Conservation (phyloP, 805 yeast species). For the Tetrapisispora namnaoensis region DNA sequence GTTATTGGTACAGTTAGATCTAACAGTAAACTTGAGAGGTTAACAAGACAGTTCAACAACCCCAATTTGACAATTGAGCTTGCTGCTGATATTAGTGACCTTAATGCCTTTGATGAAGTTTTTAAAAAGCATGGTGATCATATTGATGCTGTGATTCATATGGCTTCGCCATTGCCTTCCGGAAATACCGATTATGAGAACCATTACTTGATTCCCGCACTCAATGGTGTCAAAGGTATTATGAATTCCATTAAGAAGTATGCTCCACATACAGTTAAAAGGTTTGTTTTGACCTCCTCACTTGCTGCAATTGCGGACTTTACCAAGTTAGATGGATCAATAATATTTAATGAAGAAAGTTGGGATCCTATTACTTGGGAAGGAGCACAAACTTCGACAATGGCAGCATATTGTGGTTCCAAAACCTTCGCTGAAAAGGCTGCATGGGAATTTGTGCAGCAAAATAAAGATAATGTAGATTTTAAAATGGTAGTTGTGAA, state of each 20-base stretch:
- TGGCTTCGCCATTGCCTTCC: constrained; percentile 36
- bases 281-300: constrained; percentile 46
- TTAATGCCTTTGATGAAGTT: constrained; percentile 38
- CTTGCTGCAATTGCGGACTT: constrained; percentile 37
- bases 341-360: constrained; percentile 36
- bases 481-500: constrained; percentile 41
- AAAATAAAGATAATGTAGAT: constrained; percentile 24
- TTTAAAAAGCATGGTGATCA: constrained; percentile 32
- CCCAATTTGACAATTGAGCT: constrained; percentile 24
- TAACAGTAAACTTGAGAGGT: constrained; percentile 32
- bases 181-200: constrained; percentile 35
- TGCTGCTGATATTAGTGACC: constrained; percentile 29
- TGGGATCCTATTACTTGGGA: constrained; percentile 51
- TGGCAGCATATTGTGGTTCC: constrained; percentile 46
- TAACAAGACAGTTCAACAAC: constrained; percentile 27
- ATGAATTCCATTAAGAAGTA: constrained; percentile 34
- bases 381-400: constrained; percentile 30
- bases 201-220: constrained; percentile 44
- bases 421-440: constrained; percentile 51
- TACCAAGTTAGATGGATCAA: constrained; percentile 15
- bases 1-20: constrained; percentile 47
- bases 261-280: constrained; percentile 34
- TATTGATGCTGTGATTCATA: constrained; percentile 38
- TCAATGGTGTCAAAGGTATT: constrained; percentile 41
- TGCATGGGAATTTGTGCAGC: constrained; percentile 44